Evolutionary conservation across 2,329 filamentous ascomycete genomes (phyloP).

Genomic region (Dryadomyces quercivorus): DNA sequence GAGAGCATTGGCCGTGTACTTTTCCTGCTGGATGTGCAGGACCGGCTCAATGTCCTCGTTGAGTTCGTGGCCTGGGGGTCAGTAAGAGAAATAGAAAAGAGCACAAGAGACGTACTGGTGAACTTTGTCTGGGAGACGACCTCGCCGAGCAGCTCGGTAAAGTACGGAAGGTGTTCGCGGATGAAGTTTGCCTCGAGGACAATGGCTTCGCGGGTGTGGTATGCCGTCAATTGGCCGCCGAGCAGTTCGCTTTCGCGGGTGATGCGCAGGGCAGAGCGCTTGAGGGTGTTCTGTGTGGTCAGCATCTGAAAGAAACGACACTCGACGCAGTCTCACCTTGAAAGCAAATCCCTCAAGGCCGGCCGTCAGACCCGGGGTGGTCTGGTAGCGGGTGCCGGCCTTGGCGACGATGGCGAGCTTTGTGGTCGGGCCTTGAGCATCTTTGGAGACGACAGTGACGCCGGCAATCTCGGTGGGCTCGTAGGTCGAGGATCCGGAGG

Average conservation of each 20-base stretch:
- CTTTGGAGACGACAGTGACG: conserved; percentile 85
- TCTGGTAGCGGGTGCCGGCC: conserved; percentile 88
- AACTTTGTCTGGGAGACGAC: conserved; percentile 83
- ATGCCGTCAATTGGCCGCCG: conserved; percentile 75
- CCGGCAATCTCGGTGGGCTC: conserved; percentile 76
- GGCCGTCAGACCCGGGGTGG: conserved; percentile 76
- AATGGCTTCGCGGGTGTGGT: conserved; percentile 87
- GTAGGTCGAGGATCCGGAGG: conserved; percentile 65
- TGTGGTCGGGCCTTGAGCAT: conserved; percentile 76
- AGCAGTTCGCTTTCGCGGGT: conserved; percentile 91
- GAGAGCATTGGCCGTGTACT: conserved; percentile 47
- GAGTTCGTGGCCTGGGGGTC: conserved; percentile 65
- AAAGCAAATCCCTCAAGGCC: conserved; percentile 93
- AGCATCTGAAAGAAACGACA: too few relatives aligned
- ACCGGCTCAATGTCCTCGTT: conserved; percentile 73
- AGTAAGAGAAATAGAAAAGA: conserved; percentile 8
- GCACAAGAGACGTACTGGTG: conserved; percentile 41
- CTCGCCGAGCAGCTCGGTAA: conserved; percentile 88
- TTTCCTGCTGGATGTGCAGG: conserved; percentile 67
- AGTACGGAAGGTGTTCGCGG: conserved; percentile 91
- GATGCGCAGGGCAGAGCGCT: conserved; percentile 84
- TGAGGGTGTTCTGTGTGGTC: conserved; percentile 58
- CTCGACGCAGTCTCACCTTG: too few relatives aligned
- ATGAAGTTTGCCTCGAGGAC: conserved; percentile 92
- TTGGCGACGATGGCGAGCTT: conserved; percentile 87